Evolutionary conservation across 495 filamentous ascomycete genomes (phyloP).

Genomic region (Penicillium ucsense): DNA sequence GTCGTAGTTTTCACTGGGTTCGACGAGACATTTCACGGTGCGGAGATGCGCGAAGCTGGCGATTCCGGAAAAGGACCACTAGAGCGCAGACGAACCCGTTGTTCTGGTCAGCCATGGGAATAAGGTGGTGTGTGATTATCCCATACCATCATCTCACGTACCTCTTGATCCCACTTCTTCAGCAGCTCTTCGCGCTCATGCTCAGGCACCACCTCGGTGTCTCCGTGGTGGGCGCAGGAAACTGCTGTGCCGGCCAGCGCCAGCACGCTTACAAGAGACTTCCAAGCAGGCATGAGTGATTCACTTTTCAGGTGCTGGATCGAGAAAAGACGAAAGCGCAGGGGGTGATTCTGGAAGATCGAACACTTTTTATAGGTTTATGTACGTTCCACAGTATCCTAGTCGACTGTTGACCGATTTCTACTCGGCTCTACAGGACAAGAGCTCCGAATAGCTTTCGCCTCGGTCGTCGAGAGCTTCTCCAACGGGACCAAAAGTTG

Average conservation of each 20-base stretch:
- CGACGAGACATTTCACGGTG: constrained; percentile 63
- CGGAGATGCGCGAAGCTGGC: constrained; percentile 71
- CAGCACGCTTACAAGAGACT: constrained; percentile 24
- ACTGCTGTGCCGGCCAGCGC: constrained; percentile 27
- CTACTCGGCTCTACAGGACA: too few species aligned
- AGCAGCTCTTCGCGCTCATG: constrained; percentile 36
- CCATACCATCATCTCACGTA: constrained; percentile 6
- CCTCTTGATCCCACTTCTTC: constrained; percentile 46
- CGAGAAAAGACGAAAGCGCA: too few species aligned
- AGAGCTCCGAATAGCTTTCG: too few species aligned
- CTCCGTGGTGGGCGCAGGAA: constrained; percentile 30
- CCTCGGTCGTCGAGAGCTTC: not conserved
- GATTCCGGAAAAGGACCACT: constrained; percentile 74
- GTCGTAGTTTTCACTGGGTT: constrained; percentile 57
- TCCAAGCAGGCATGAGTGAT: constrained; percentile 13
- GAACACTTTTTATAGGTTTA: too few species aligned
- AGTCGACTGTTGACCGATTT: too few species aligned
- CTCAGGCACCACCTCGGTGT: constrained; percentile 30
- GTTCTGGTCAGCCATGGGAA: too few species aligned
- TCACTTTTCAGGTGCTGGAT: too few species aligned
- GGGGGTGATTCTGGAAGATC: too few species aligned
- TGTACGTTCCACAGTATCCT: too few species aligned
- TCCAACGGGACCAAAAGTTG: not conserved
- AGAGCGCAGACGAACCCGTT: not conserved
- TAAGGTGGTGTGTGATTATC: not conserved